Evolutionary conservation across 352 stramenopile species (phyloP).

Genomic region (Phytophthora pini): DNA sequence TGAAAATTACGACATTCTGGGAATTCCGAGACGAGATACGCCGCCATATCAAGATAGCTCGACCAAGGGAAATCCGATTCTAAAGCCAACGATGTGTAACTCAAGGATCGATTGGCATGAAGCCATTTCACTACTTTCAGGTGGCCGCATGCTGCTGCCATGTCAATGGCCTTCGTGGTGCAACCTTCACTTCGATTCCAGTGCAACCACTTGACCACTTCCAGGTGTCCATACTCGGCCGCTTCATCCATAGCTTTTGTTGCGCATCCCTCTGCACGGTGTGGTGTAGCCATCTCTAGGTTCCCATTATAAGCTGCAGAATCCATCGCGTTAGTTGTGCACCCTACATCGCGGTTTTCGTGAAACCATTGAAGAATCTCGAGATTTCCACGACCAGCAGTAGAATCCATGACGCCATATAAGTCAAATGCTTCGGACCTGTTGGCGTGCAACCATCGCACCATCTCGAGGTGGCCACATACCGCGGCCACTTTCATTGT

Average conservation of each 20-base stretch:
- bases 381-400: neutral
- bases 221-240: slow-evolving; percentile 2
- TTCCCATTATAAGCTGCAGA: neutral
- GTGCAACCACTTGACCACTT: slow-evolving; percentile 15
- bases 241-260: slow-evolving; percentile 7
- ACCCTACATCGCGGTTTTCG: neutral
- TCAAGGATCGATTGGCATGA: neutral
- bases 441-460: slow-evolving; percentile 2
- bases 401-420: slow-evolving; percentile 3
- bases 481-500: neutral
- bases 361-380: too few species aligned
- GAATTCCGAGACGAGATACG: neutral
- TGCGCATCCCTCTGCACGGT: slow-evolving; percentile 4
- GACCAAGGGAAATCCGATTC: neutral
- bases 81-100: slow-evolving; percentile 3
- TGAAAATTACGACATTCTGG: slow-evolving; percentile 6
- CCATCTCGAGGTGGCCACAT: neutral
- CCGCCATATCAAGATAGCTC: neutral
- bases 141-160: slow-evolving; percentile 1
- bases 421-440: neutral
- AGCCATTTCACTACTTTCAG: slow-evolving; percentile 15
- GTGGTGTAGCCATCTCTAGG: slow-evolving; percentile 6
- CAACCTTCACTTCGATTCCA: slow-evolving; percentile 13
- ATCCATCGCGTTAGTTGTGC: slow-evolving; percentile 3
- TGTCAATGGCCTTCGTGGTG: slow-evolving; percentile 1